phyloP scores from a whole-genome alignment of 371 early-diverging fungal genomes.

The Haplosporangium sp. region DNA sequence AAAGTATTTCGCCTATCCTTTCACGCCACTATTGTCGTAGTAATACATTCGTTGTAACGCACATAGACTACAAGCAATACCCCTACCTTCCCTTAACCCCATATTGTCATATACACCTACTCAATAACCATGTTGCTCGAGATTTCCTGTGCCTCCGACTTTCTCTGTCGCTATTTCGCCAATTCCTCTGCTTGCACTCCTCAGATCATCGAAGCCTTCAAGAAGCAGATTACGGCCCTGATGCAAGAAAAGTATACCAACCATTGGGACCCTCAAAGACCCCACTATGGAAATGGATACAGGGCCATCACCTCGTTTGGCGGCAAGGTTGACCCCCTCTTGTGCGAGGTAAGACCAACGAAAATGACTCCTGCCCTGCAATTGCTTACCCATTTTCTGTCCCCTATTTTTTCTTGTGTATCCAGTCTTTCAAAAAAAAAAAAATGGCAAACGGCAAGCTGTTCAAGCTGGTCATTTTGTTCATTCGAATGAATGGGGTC shows the following conservation, averaged over 20 bases:
- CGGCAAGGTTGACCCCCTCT: constrained; percentile 72
- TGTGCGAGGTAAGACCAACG: constrained; percentile 55
- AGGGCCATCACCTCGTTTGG: constrained; percentile 78
- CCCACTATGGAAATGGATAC: constrained; percentile 77
- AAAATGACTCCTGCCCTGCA: too few relatives aligned
- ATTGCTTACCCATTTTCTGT: neutral
- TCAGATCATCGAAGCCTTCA: constrained; percentile 51
- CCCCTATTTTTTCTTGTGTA: neutral
- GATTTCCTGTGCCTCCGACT: constrained; percentile 50
- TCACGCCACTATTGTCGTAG: too few relatives aligned
- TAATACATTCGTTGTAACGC: too few relatives aligned
- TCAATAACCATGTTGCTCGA: constrained; percentile 42
- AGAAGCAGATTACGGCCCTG: constrained; percentile 32
- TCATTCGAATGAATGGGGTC: neutral
- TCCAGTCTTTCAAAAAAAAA: too few relatives aligned
- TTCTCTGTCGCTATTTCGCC: constrained; percentile 43
- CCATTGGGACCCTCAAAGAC: constrained; percentile 78
- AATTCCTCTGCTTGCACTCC: constrained; percentile 39
- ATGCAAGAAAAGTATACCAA: constrained; percentile 57
- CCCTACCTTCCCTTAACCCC: too few relatives aligned
- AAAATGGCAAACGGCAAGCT: too few relatives aligned
- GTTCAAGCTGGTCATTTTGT: neutral
- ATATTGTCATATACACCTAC: neutral
- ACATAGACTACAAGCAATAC: too few relatives aligned
- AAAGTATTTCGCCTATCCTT: too few relatives aligned